phyloP scores from a whole-genome alignment of 495 filamentous ascomycete species.

The Trichoderma virens region DNA sequence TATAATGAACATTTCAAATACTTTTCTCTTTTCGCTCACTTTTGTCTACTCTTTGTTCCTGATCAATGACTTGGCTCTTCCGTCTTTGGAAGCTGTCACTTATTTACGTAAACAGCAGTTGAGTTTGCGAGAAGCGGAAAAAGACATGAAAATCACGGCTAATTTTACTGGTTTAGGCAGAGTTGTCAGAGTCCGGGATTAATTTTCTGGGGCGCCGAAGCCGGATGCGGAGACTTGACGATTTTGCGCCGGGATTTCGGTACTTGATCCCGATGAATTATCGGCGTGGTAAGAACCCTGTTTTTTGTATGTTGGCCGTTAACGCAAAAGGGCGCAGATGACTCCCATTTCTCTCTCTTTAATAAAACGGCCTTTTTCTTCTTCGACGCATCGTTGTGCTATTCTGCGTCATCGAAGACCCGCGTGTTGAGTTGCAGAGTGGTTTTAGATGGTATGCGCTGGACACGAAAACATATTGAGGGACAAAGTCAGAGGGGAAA shows the following conservation, averaged over 20 bases:
- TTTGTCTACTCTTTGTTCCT: too few relatives aligned
- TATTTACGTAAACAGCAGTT: too few relatives aligned
- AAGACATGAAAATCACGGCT: background rate
- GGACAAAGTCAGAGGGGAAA: too few relatives aligned
- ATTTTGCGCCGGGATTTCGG: background rate
- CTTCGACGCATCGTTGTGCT: background rate
- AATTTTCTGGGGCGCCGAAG: background rate
- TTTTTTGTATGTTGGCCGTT: background rate
- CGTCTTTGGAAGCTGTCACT: too few relatives aligned
- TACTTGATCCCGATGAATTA: background rate
- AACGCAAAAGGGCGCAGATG: background rate
- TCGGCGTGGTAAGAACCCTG: background rate
- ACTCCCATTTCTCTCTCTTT: background rate
- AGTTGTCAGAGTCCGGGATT: background rate
- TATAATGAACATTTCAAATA: background rate
- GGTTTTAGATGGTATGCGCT: too few relatives aligned
- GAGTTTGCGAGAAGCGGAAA: too few relatives aligned
- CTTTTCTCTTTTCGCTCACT: too few relatives aligned
- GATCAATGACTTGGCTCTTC: too few relatives aligned
- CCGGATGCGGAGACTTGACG: background rate
- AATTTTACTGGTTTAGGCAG: background rate
- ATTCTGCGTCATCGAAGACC: background rate
- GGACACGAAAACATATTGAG: too few relatives aligned
- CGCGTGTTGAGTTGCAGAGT: background rate
- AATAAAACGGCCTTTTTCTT: background rate